A percentile compares a stretch with the other conserved stretches of the same genome.
phyloP scores from a whole-genome alignment of 257 asterid genomes.

The Misopates orontium region DNA sequence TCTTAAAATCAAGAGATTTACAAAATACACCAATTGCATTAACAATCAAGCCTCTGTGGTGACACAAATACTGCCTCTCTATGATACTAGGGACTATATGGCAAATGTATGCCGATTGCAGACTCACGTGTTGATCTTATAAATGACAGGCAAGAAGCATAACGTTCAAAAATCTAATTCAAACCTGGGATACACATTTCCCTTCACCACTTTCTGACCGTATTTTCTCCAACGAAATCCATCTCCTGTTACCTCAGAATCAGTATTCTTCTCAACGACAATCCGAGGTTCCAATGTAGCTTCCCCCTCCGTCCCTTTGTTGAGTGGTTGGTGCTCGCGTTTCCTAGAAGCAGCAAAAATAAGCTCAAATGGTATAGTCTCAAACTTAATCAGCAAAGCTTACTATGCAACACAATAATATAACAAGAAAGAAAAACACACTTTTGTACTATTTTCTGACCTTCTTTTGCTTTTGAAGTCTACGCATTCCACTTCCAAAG shows the following conservation, averaged over 20 bases:
- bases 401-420: not conserved
- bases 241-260: slow-evolving; percentile 49
- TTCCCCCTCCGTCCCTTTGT: slow-evolving; percentile 32
- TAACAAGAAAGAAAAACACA: too few relatives aligned
- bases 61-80: too few relatives aligned
- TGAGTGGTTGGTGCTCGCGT: slow-evolving; percentile 31
- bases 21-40: not conserved
- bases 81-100: too few relatives aligned
- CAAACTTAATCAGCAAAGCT: not conserved
- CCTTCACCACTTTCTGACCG: slow-evolving; percentile 87
- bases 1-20: not conserved
- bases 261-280: slow-evolving; percentile 40
- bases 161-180: not conserved
- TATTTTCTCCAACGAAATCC: slow-evolving; percentile 94
- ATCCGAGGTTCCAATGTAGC: slow-evolving; percentile 36
- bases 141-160: not conserved
- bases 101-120: not conserved
- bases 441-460: slow-evolving; percentile 34
- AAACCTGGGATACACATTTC: slow-evolving; percentile 79
- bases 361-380: not conserved
- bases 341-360: slow-evolving; percentile 43
- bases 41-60: slow-evolving; percentile 42
- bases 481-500: slow-evolving; percentile 44
- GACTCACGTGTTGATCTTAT: not conserved
- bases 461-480: slow-evolving; percentile 54